Percentiles rank a stretch among this genome's conserved stretches.
Conservation (phyloP, 2,329 filamentous ascomycete genomes). For the Thyridium curvatum region DNA sequence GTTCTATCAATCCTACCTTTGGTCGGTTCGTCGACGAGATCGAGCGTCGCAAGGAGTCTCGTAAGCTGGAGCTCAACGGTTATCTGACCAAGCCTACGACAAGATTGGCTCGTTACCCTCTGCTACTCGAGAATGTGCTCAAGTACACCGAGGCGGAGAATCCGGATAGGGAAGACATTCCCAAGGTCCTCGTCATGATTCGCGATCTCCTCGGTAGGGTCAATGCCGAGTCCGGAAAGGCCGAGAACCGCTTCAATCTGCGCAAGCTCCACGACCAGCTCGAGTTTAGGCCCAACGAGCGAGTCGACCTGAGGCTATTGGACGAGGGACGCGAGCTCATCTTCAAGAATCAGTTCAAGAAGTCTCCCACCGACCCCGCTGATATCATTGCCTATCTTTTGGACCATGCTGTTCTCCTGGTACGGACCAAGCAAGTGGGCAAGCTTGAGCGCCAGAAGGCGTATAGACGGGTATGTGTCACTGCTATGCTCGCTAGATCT, state of each 20-base stretch:
- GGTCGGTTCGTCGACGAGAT: conserved; percentile 93
- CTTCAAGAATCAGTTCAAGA: conserved; percentile 92
- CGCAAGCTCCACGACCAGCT: conserved; percentile 87
- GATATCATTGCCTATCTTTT: conserved; percentile 95
- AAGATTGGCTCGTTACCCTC: conserved; percentile 84
- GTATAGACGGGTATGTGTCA: conserved; percentile 60
- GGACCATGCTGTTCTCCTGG: conserved; percentile 89
- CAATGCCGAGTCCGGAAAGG: conserved; percentile 92
- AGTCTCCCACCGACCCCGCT: conserved; percentile 76
- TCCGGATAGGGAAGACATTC: conserved; percentile 86
- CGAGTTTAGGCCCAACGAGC: conserved; percentile 83
- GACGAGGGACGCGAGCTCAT: conserved; percentile 90
- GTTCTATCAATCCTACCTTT: conserved; percentile 78
- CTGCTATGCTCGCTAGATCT: neutral
- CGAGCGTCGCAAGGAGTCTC: conserved; percentile 89
- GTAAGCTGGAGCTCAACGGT: conserved; percentile 94
- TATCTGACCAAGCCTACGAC: conserved; percentile 98
- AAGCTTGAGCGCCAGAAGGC: conserved; percentile 94
- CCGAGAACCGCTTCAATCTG: conserved; percentile 95
- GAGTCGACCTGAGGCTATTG: conserved; percentile 87
- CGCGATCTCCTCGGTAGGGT: conserved; percentile 81
- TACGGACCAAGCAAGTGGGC: conserved; percentile 84
- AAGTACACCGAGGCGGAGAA: conserved; percentile 89
- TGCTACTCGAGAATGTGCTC: conserved; percentile 83
- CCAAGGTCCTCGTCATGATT: conserved; percentile 81